Conservation (phyloP, 129 eudicot species). For the Tanacetum coccineum region DNA sequence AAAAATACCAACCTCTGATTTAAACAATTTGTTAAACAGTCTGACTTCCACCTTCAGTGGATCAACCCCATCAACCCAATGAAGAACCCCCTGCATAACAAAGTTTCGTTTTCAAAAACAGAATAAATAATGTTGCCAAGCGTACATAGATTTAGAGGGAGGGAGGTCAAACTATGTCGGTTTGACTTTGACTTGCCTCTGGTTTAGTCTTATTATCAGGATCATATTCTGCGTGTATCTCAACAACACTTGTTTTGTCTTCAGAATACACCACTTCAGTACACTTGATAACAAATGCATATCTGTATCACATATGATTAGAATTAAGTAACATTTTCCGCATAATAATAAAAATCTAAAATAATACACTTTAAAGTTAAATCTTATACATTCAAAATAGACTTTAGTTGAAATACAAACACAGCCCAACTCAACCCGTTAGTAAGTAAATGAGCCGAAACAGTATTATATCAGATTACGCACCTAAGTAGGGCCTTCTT, state of each 20-base stretch:
- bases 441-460: too few relatives aligned
- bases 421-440: too few relatives aligned
- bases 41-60: constrained; percentile 90
- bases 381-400: too few relatives aligned
- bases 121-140: not conserved
- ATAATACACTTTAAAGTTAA: not conserved
- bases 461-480: constrained; percentile 6
- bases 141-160: not conserved
- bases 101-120: not conserved
- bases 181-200: constrained; percentile 51
- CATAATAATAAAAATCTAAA: not conserved
- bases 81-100: constrained; percentile 77
- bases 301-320: too few relatives aligned
- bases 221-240: constrained; percentile 89
- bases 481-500: constrained; percentile 86
- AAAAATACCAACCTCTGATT: constrained; percentile 52
- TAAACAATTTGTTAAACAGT: constrained; percentile 66
- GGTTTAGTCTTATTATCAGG: constrained; percentile 78
- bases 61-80: constrained; percentile 85
- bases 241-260: too few relatives aligned
- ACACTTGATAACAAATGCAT: too few relatives aligned
- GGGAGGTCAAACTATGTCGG: not conserved
- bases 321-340: not conserved
- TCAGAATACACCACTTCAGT: too few relatives aligned
- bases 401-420: too few relatives aligned